phyloP scores from a whole-genome alignment of 2,329 filamentous ascomycete genomes.

The Fusarium xylarioides region DNA sequence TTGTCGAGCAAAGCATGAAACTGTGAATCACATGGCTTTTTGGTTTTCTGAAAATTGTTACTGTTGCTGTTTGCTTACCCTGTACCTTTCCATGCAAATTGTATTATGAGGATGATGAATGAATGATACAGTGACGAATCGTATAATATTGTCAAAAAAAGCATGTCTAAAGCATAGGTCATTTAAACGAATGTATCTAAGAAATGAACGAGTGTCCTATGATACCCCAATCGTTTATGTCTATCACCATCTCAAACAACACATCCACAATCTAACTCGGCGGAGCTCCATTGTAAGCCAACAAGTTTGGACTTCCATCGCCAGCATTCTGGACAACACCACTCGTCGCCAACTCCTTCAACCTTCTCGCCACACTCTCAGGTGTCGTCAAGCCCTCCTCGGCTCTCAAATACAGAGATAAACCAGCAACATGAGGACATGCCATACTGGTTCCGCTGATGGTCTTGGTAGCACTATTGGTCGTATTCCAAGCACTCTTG shows the following conservation, averaged over 20 bases:
- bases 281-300: constrained; percentile 57
- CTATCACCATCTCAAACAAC: not conserved
- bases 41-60: not conserved
- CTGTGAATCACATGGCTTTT: not conserved
- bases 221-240: not conserved
- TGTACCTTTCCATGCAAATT: not conserved
- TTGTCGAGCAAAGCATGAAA: not conserved
- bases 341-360: constrained; percentile 54
- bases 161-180: not conserved
- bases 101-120: not conserved
- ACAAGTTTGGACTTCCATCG: constrained; percentile 53
- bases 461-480: constrained; percentile 52
- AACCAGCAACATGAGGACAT: constrained; percentile 66
- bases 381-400: constrained; percentile 51
- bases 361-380: constrained; percentile 51
- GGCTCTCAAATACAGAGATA: constrained; percentile 62
- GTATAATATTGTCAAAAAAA: no score
- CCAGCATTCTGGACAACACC: constrained; percentile 49
- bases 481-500: constrained; percentile 57
- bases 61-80: not conserved
- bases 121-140: no score
- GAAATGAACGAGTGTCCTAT: constrained; percentile 4
- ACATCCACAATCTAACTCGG: not conserved
- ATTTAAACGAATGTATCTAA: constrained; percentile 3
- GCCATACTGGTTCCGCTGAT: constrained; percentile 72